Evolutionary conservation across 2,329 filamentous ascomycete species (phyloP).

Genomic region (Aspergillus flavus): DNA sequence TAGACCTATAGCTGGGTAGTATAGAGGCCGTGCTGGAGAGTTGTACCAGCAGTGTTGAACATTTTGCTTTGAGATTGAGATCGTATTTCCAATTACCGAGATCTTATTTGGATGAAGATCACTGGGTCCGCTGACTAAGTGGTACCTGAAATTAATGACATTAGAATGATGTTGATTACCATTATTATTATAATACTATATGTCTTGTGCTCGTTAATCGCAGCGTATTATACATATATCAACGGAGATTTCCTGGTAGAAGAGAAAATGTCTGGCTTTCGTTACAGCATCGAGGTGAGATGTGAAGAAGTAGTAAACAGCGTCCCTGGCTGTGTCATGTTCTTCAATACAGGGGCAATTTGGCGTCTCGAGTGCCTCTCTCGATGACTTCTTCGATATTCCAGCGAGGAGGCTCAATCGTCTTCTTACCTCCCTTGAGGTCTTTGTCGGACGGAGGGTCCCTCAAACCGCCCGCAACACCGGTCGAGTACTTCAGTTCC

Average conservation of each 20-base stretch:
- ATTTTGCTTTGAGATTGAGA: background rate
- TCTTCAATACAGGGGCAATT: conserved; percentile 64
- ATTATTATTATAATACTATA: background rate
- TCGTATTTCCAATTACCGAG: background rate
- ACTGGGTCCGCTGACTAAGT: conserved; percentile 3
- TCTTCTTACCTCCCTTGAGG: conserved; percentile 42
- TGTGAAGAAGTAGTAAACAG: background rate
- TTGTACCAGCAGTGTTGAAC: background rate
- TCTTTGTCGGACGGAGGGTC: conserved; percentile 56
- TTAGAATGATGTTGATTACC: background rate
- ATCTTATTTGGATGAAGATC: background rate
- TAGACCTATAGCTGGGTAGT: background rate
- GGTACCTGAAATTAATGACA: background rate
- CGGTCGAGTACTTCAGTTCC: conserved; percentile 90
- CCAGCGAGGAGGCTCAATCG: conserved; percentile 73
- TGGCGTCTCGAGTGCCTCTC: conserved; percentile 70
- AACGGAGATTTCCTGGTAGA: background rate
- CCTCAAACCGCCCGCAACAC: conserved; percentile 80
- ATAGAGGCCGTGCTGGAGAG: background rate
- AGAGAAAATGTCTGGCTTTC: background rate
- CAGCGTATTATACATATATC: background rate
- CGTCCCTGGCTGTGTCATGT: background rate
- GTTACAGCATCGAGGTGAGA: background rate
- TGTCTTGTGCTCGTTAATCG: background rate
- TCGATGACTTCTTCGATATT: conserved; percentile 71